Evolutionary conservation across 1,284 basidiomycete species (phyloP).

Genomic region (Bondarzewia mesenterica): DNA sequence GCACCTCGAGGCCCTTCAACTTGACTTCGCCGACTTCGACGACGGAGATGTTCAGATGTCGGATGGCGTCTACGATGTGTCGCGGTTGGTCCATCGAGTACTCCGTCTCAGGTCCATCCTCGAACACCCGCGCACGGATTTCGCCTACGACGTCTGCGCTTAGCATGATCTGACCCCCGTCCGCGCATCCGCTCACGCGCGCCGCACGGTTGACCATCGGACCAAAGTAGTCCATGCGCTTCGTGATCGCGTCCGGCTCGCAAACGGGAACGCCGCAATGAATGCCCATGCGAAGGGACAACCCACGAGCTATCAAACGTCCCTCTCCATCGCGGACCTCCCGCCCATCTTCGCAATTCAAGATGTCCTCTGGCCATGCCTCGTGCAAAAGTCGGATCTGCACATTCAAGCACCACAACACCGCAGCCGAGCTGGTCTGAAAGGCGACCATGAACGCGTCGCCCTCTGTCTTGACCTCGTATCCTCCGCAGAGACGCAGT

Average conservation of each 20-base stretch:
- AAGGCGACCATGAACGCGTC: constrained; percentile 99
- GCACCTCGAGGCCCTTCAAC: constrained; percentile 90
- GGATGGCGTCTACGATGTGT: constrained; percentile 63
- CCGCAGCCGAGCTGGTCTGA: constrained; percentile 77
- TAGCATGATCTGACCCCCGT: constrained; percentile 93
- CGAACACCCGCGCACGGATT: constrained; percentile 58
- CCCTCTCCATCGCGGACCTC: constrained; percentile 68
- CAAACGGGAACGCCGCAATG: constrained; percentile 91
- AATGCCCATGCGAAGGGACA: constrained; percentile 97
- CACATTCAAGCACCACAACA: constrained; percentile 90
- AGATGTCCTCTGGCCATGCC: constrained; percentile 90
- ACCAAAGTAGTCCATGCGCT: constrained; percentile 97
- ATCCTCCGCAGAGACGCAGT: constrained; percentile 88
- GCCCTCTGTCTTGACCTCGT: constrained; percentile 99
- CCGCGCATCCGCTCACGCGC: constrained; percentile 77
- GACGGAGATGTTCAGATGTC: constrained; percentile 68
- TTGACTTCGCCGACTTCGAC: constrained; percentile 83
- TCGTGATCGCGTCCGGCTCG: constrained; percentile 89
- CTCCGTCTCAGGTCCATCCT: constrained; percentile 48
- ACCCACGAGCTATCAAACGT: constrained; percentile 75
- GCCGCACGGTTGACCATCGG: constrained; percentile 91
- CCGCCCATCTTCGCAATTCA: constrained; percentile 90
- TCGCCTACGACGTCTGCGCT: constrained; percentile 86
- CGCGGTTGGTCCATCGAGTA: constrained; percentile 46
- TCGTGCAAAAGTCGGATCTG: constrained; percentile 83